phyloP scores from a whole-genome alignment of 352 stramenopile species.

The Aphanomyces stellatus region DNA sequence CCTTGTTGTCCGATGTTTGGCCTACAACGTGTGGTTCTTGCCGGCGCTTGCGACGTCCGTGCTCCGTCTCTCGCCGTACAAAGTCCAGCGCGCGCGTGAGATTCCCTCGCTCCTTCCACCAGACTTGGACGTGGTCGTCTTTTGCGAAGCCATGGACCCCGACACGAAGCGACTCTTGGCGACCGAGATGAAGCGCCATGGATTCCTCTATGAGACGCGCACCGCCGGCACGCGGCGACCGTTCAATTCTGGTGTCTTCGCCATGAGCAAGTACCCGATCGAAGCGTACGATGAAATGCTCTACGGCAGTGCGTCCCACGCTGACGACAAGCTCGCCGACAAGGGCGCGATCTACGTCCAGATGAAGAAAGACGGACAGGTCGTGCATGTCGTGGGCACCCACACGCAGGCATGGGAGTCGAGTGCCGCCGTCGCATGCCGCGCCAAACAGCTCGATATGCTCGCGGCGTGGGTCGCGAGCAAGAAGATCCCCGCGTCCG shows the following conservation, averaged over 20 bases:
- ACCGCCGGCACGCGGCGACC: slow-evolving; percentile 41
- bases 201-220: slow-evolving; percentile 60
- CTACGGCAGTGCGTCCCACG: slow-evolving; percentile 38
- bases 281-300: slow-evolving; percentile 39
- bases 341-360: slow-evolving; percentile 61
- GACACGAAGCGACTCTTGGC: slow-evolving; percentile 36
- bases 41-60: slow-evolving; percentile 47
- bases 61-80: slow-evolving; percentile 46
- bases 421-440: slow-evolving; percentile 28
- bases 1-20: slow-evolving; percentile 45
- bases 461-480: slow-evolving; percentile 42
- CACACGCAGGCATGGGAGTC: slow-evolving; percentile 63
- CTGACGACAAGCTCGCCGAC: slow-evolving; percentile 51
- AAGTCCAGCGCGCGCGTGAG: slow-evolving; percentile 33
- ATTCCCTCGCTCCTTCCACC: slow-evolving; percentile 27
- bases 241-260: slow-evolving; percentile 55
- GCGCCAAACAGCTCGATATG: slow-evolving; percentile 33
- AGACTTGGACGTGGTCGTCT: slow-evolving; percentile 45
- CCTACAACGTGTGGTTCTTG: slow-evolving; percentile 71
- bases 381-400: slow-evolving; percentile 50
- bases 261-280: slow-evolving; percentile 58
- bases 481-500: slow-evolving; percentile 34
- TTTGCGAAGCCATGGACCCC: slow-evolving; percentile 56
- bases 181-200: slow-evolving; percentile 48
- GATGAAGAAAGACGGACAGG: slow-evolving; percentile 25